Base-by-base conservation (phyloP, 2,329 filamentous ascomycete species). In the Alternaria hordeiaustralica region DNA sequence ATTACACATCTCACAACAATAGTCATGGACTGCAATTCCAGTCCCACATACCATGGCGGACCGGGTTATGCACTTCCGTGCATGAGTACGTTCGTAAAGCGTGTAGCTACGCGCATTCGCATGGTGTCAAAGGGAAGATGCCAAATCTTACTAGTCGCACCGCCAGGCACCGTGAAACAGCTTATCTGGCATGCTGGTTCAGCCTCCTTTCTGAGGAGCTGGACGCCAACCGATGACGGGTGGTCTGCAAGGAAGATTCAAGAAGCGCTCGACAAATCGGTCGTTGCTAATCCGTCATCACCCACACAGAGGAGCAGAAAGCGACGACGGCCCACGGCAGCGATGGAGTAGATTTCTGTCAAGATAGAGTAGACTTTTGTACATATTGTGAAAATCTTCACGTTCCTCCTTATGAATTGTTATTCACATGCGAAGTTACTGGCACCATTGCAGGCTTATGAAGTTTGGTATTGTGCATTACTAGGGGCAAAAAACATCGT, bases 41-140 rank as follows among this genome's bases (percentile, higher is more conserved):
- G 49, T 41, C 49, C 49, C 21, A 36, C 28, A 33, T 53, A 53
- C 30, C 36, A 53, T 13, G 49, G 49, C 20, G 49, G 49, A 53
- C 49, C 49, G 30, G 49, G 53, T 15, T 25, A 44, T 55, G 33
- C 53, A 28, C 53, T 36, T 43, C 53, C 53, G 12, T n/a, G 53
- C 21, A 41, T 55, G 36, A 43, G 28, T 15, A 43, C 30, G 21
- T 55, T 55, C 33, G 41, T 36, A 43, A 44, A 44, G 10, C 53
- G 53, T 26, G n/a, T 55, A 15, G 33, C 53, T 2, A 55, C 18
- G 53, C 53, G 53, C 1, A 44, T 55, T 28, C 53, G 53, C 25
- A 55, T 55, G 36, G 36, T 25, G n/a, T 44, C 53, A 44, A 44
- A 55, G 53, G 53, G 53, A 12, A 44, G 12, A 44, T 55, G 53